Base-by-base conservation (phyloP, 371 early-diverging fungal genomes). In the Rhizopus stolonifer region DNA sequence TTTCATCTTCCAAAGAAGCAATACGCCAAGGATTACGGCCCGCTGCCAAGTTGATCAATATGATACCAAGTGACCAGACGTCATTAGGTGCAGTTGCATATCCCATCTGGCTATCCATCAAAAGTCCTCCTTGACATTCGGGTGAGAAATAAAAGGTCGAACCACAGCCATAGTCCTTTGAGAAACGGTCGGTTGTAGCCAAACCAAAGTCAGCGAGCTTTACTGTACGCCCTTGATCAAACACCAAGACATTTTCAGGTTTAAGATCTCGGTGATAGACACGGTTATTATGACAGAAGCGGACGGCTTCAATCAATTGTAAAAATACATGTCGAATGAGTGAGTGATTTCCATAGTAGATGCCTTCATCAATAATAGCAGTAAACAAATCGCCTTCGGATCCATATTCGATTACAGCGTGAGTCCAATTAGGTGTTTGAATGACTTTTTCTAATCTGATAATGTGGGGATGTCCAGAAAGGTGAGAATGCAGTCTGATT, bases 151-250 rank as follows among this genome's bases (percentile, higher is more conserved):
- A 97, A 66, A 91, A 89, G 0, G 91, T 88, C 13, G 89, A 87
- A 6, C 98, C 98, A 65, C 94, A 92, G 2, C 96, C 95, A 54
- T 89, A 85, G 47, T 95, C 95, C 9, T 62, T 82, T 13, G 91
- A 90, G 56, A 71, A 70, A 0, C 54, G 49, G 17, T 91, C 84
- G 6, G 82, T 81, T 1, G 96, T 95, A 3, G 95, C 87, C 9
- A 98, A 81, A 0, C 97, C 97, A 80, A 96, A 98, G 65, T 96
- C 97, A 15, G 93, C 87, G 17, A 98, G 77, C 65, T 94, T 93
- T 54, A 94, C 66, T 0, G 74, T 72, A 13, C 53, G 51, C 2
- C 78, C 80, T 14, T 56, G 52, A 23, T 72, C 64, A 49, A 78
- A 76, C 21, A 81, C 74, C 19, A 84, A 70, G 19, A 87, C 75